A percentile compares a stretch with the other conserved stretches of the same genome.
Evolutionary conservation across 1,284 basidiomycete species (phyloP).

Genomic region (Pseudomicrostroma phylloplanum): DNA sequence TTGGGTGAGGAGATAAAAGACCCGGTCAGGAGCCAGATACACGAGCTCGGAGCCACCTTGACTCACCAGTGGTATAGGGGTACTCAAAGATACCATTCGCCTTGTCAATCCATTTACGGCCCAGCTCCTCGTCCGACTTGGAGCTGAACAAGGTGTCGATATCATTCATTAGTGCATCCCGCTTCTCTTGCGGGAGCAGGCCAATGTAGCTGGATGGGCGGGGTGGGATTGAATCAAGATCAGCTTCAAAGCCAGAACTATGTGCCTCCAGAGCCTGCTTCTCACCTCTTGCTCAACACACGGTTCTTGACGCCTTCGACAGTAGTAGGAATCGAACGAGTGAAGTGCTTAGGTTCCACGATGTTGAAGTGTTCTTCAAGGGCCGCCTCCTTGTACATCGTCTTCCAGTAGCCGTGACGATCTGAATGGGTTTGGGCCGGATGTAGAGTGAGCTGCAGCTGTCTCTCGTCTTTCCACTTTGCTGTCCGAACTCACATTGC

Average conservation of each 20-base stretch:
- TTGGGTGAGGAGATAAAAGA: constrained; percentile 9
- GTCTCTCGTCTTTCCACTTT: too few relatives aligned
- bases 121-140: constrained; percentile 22
- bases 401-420: constrained; percentile 40
- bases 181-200: constrained; percentile 25
- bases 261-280: too few relatives aligned
- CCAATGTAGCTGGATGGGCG: constrained; percentile 27
- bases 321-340: constrained; percentile 33
- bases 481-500: constrained; percentile 23
- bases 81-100: constrained; percentile 39
- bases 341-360: constrained; percentile 22
- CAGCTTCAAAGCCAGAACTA: background rate
- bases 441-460: background rate
- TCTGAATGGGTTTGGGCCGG: constrained; percentile 13
- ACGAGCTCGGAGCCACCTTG: constrained; percentile 12
- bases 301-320: constrained; percentile 24
- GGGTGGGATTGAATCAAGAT: background rate
- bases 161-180: constrained; percentile 16
- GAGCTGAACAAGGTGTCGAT: constrained; percentile 23
- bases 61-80: constrained; percentile 13
- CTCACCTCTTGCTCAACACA: constrained; percentile 11
- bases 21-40: background rate
- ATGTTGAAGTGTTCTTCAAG: constrained; percentile 20
- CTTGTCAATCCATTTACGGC: constrained; percentile 40
- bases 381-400: constrained; percentile 34